Conservation (phyloP, 1,139 yeast species). For the Pneumocystis jirovecii region DNA sequence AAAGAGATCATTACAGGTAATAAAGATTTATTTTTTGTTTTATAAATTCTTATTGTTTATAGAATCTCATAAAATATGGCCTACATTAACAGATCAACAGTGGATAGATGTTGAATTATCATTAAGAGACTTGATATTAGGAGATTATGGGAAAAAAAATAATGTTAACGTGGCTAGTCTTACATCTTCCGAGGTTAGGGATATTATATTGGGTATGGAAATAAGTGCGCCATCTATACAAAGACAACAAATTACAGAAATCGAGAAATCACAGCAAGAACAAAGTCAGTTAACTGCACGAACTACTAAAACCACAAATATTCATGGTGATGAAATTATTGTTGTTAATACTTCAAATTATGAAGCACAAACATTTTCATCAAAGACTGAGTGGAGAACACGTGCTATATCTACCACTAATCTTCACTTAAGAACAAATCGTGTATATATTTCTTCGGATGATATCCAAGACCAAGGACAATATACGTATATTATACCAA, state of each 20-base stretch:
- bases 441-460: conserved; percentile 54
- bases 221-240: conserved; percentile 77
- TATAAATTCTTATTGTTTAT: not conserved
- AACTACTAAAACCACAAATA: conserved; percentile 73
- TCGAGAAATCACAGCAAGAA: conserved; percentile 40
- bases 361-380: conserved; percentile 69
- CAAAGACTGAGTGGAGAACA: conserved; percentile 83
- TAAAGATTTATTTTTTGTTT: not conserved
- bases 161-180: conserved; percentile 73
- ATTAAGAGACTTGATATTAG: conserved; percentile 70
- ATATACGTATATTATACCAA: conserved; percentile 63
- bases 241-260: conserved; percentile 65
- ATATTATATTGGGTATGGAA: conserved; percentile 86
- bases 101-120: conserved; percentile 86
- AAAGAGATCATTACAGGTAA: conserved; percentile 44
- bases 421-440: conserved; percentile 59
- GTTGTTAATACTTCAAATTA: conserved; percentile 85
- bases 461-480: conserved; percentile 40
- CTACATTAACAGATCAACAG: conserved; percentile 68
- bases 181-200: conserved; percentile 87
- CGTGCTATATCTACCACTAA: conserved; percentile 69
- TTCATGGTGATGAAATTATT: conserved; percentile 89
- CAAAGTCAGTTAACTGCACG: conserved; percentile 49
- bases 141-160: conserved; percentile 73
- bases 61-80: conserved; percentile 77